A percentile compares a stretch with the other conserved stretches of the same genome.
Conservation (phyloP, 1,284 basidiomycete species). For the Naganishia sp. region DNA sequence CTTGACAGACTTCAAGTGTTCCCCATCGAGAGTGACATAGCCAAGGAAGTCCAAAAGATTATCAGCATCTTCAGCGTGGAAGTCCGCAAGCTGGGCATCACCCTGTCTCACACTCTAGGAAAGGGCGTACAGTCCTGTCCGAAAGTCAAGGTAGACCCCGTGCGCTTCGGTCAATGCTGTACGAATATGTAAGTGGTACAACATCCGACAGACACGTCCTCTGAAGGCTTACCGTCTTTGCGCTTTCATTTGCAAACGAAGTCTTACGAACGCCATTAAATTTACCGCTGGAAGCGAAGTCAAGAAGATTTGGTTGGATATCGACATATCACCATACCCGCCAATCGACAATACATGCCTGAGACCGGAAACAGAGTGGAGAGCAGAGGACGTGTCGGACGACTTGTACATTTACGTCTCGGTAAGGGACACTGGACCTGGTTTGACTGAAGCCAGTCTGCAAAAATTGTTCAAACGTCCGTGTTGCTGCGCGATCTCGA, state of each 20-base stretch:
- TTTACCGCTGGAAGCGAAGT: slow-evolving; percentile 45
- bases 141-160: slow-evolving; percentile 46
- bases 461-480: slow-evolving; percentile 45
- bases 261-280: slow-evolving; percentile 47
- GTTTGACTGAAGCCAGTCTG: slow-evolving; percentile 46
- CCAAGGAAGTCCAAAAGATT: slow-evolving; percentile 47
- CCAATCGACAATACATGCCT: slow-evolving; percentile 41
- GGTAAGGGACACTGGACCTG: slow-evolving; percentile 52
- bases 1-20: slow-evolving; percentile 47
- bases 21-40: slow-evolving; percentile 50
- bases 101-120: slow-evolving; percentile 30
- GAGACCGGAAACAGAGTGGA: slow-evolving; percentile 35
- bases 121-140: slow-evolving; percentile 12
- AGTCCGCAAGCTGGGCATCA: slow-evolving; percentile 32
- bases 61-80: slow-evolving; percentile 47
- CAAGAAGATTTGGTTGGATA: slow-evolving; percentile 42
- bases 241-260: too few species aligned
- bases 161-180: slow-evolving; percentile 49
- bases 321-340: slow-evolving; percentile 44
- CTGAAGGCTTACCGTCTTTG: too few species aligned
- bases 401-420: slow-evolving; percentile 49
- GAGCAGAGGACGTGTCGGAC: slow-evolving; percentile 32
- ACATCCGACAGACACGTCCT: too few species aligned
- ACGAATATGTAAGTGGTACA: slow-evolving; percentile 41
- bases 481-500: background rate